A percentile compares a stretch with the other conserved stretches of the same genome.
Evolutionary conservation across 352 stramenopile genomes (phyloP).

Genomic region (Globisporangium acanthophoron): DNA sequence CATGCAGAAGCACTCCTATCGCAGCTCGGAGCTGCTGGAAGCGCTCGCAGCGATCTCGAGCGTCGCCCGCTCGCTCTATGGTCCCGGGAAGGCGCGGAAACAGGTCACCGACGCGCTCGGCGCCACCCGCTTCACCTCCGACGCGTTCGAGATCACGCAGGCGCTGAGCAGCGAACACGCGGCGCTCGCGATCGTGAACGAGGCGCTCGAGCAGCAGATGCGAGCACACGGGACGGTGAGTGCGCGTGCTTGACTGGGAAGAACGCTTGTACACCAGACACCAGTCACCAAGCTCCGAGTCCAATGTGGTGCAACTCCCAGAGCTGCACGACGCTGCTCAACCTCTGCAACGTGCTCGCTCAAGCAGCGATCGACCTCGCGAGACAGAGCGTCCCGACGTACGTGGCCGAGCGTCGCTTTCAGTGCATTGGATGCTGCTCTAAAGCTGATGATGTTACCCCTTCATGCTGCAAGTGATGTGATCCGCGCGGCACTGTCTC

Average conservation of each 20-base stretch:
- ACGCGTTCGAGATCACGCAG: constrained; percentile 9
- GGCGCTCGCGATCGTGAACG: constrained; percentile 8
- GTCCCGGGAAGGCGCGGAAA: constrained; percentile 12
- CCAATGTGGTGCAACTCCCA: not conserved
- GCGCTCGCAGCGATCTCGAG: constrained; percentile 6
- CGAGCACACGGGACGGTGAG: constrained; percentile 6
- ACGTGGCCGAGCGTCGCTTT: not conserved
- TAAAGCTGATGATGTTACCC: not conserved
- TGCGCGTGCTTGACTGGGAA: not conserved
- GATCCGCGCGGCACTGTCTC: not conserved
- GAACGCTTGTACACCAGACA: not conserved
- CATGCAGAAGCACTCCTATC: not conserved
- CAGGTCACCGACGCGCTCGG: constrained; percentile 10
- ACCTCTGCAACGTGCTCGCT: constrained; percentile 6
- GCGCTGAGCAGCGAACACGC: constrained; percentile 11
- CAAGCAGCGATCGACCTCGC: constrained; percentile 12
- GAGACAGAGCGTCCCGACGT: constrained; percentile 5
- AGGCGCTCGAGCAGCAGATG: constrained; percentile 7
- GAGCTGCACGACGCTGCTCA: constrained; percentile 13
- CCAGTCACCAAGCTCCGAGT: not conserved
- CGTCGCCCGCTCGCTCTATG: constrained; percentile 7
- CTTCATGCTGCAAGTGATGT: not conserved
- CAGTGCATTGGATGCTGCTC: not conserved
- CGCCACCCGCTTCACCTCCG: constrained; percentile 11
- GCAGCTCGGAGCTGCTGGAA: not conserved